A percentile compares a stretch with the other conserved stretches of the same genome.
These are phyloP conservation scores for Kodamaea plutei DNA, from an alignment of 1,139 yeast species.

Conservation along the genomic window DNA sequence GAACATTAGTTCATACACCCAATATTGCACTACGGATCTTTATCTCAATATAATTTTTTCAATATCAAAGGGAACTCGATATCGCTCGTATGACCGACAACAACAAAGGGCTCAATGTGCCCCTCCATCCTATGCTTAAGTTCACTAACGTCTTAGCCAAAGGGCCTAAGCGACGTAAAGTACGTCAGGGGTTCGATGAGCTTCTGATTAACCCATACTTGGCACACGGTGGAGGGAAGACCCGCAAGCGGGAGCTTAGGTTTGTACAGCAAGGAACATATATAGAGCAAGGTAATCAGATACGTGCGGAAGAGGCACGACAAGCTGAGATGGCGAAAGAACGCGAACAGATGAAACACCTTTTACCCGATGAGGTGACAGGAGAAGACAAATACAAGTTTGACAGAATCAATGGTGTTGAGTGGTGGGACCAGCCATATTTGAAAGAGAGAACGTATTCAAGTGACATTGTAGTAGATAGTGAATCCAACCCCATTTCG, in stretches of 20 bases:
- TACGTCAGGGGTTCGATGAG: constrained; percentile 35
- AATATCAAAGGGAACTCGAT: no score
- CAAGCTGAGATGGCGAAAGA: constrained; percentile 27
- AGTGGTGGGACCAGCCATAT: constrained; percentile 80
- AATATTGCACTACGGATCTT: no score
- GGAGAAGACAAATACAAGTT: constrained; percentile 52
- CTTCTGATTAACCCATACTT: constrained; percentile 58
- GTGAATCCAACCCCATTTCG: constrained; percentile 50
- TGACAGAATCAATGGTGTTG: constrained; percentile 53
- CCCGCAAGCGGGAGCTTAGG: constrained; percentile 22
- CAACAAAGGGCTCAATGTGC: constrained; percentile 49
- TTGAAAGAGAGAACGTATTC: constrained; percentile 28
- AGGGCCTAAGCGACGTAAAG: constrained; percentile 13
- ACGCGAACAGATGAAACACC: constrained; percentile 29
- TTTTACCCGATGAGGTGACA: constrained; percentile 42
- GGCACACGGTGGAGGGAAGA: constrained; percentile 19
- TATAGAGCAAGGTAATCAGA: constrained; percentile 50
- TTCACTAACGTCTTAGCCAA: constrained; percentile 7
- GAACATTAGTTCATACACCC: no score
- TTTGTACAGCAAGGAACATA: constrained; percentile 63
- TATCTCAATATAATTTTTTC: no score
- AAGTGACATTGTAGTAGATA: constrained; percentile 21
- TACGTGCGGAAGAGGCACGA: constrained; percentile 35
- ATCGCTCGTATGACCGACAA: no score
- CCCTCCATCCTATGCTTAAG: constrained; percentile 57